phyloP scores from a whole-genome alignment of 192 early-diverging fungal genomes.

The Podila epicladia region DNA sequence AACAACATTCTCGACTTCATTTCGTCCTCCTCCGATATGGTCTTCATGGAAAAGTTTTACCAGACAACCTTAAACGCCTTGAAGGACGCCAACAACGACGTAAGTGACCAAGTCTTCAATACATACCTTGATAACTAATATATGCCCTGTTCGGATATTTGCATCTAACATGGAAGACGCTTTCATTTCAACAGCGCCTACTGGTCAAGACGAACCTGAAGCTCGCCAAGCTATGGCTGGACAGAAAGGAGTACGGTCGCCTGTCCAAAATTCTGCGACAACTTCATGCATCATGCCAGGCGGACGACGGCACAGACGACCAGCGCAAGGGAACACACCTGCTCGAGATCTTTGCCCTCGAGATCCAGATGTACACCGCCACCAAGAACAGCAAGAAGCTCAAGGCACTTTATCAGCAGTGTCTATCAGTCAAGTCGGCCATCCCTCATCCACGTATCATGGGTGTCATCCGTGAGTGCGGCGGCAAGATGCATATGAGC shows the following conservation, averaged over 20 bases:
- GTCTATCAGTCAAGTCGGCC: conserved; percentile 87
- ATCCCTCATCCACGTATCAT: conserved; percentile 97
- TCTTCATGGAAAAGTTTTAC: conserved; percentile 88
- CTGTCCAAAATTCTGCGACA: conserved; percentile 82
- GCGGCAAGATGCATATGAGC: conserved; percentile 98
- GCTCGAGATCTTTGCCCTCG: conserved; percentile 94
- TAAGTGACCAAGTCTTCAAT: conserved; percentile 26
- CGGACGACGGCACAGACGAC: conserved; percentile 83
- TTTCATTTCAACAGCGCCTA: conserved; percentile 64
- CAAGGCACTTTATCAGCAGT: conserved; percentile 92
- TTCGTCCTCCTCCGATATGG: conserved; percentile 78
- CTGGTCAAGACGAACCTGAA: conserved; percentile 91
- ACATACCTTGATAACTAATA: too few relatives aligned
- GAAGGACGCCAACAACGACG: conserved; percentile 86
- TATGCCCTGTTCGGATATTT: too few relatives aligned
- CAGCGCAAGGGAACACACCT: conserved; percentile 94
- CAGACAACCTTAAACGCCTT: conserved; percentile 76
- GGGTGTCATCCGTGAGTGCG: conserved; percentile 97
- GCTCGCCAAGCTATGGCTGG: conserved; percentile 85
- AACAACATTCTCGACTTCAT: conserved; percentile 90
- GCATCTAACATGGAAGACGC: too few relatives aligned
- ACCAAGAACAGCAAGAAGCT: conserved; percentile 88
- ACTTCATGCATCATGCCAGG: conserved; percentile 79
- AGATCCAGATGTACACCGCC: conserved; percentile 95
- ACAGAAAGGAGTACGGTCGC: conserved; percentile 79